Percentiles rank a stretch among this genome's conserved stretches.
Conservation (phyloP, 2,329 filamentous ascomycete species). For the Botrytis cinerea region DNA sequence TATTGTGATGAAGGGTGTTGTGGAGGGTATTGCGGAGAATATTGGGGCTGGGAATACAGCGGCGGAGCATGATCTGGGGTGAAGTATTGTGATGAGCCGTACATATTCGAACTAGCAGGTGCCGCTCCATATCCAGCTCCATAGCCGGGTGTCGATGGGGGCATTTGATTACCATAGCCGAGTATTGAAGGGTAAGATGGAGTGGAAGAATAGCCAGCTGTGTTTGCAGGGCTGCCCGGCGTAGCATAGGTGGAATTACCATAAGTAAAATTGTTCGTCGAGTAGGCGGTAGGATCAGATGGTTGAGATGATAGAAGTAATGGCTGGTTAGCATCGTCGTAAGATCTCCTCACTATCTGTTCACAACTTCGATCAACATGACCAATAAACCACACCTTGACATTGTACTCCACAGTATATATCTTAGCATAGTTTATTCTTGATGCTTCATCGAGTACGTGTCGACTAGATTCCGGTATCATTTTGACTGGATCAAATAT, state of each 20-base stretch:
- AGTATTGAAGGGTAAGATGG: background rate
- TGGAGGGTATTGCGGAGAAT: background rate
- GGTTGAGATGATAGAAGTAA: background rate
- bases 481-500: conserved; percentile 26
- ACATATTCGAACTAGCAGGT: background rate
- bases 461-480: background rate
- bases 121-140: background rate
- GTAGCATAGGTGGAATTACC: background rate
- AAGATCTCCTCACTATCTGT: background rate
- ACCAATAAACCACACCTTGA: conserved; percentile 36
- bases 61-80: background rate
- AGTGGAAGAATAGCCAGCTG: background rate
- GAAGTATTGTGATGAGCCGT: background rate
- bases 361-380: background rate
- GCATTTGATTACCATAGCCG: background rate
- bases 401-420: conserved; percentile 39
- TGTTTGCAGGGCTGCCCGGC: background rate
- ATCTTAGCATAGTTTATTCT: conserved; percentile 38
- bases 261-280: background rate
- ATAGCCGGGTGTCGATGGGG: background rate
- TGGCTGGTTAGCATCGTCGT: background rate
- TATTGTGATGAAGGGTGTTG: background rate
- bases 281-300: background rate
- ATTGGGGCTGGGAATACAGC: background rate
- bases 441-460: conserved; percentile 29